Evolutionary conservation across 2,329 filamentous ascomycete species (phyloP).

Genomic region (Cadophora sp.): DNA sequence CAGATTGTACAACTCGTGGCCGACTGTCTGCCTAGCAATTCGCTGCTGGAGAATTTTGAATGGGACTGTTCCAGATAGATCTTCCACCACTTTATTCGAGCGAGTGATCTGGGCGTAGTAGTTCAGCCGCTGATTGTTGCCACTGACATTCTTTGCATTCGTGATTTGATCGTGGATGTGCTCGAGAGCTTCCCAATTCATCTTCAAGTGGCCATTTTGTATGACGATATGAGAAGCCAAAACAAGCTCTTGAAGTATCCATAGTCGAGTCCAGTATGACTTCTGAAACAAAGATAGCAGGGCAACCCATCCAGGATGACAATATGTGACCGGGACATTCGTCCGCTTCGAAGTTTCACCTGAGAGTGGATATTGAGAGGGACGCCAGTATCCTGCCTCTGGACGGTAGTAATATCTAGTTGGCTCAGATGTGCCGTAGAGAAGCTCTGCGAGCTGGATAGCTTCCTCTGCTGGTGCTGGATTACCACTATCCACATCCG

Average conservation of each 20-base stretch:
- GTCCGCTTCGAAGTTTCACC: neutral
- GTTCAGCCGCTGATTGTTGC: neutral
- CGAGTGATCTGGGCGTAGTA: neutral
- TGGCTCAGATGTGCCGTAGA: neutral
- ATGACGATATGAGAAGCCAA: neutral
- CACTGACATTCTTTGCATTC: neutral
- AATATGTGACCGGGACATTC: neutral
- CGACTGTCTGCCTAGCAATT: neutral
- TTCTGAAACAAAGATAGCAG: neutral
- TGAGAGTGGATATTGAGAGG: too few species aligned
- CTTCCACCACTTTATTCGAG: neutral
- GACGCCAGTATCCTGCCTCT: too few species aligned
- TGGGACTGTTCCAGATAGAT: neutral
- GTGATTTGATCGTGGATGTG: neutral
- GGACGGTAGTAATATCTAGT: neutral
- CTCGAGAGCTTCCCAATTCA: neutral
- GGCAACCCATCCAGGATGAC: neutral
- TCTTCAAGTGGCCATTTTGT: neutral
- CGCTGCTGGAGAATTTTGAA: slow-evolving; percentile 9
- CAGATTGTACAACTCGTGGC: neutral
- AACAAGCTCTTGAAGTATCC: slow-evolving; percentile 10
- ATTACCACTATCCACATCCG: too few species aligned
- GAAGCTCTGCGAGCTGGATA: neutral
- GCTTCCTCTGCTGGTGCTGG: too few species aligned
- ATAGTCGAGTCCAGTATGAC: slow-evolving; percentile 9